These are phyloP conservation scores for Agrocybe chaxingu DNA, from an alignment of 768 basidiomycete species.

Conservation along the genomic window DNA sequence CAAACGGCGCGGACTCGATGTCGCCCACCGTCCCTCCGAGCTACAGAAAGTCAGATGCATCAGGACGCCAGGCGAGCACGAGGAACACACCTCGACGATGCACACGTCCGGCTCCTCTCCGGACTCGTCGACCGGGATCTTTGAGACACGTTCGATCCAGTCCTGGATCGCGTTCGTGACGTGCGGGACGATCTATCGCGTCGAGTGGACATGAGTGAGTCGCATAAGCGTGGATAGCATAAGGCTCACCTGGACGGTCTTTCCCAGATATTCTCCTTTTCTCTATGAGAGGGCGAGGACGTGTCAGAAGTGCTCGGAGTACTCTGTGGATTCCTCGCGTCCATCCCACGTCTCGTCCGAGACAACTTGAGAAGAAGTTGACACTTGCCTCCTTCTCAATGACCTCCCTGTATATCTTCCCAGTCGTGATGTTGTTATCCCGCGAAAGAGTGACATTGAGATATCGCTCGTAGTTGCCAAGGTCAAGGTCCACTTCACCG, in stretches of 20 bases:
- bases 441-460: slow-evolving; percentile 89
- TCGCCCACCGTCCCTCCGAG: slow-evolving; percentile 98
- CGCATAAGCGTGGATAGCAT: background rate
- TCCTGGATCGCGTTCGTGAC: slow-evolving; percentile 97
- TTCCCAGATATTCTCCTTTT: slow-evolving; percentile 88
- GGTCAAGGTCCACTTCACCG: slow-evolving; percentile 95
- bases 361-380: background rate
- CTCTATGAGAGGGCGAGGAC: slow-evolving; percentile 39
- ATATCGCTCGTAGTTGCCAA: slow-evolving; percentile 99
- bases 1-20: slow-evolving; percentile 96
- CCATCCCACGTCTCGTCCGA: background rate
- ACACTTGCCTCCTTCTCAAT: slow-evolving; percentile 90
- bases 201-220: background rate
- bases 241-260: slow-evolving; percentile 83
- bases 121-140: slow-evolving; percentile 92
- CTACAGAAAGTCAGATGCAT: slow-evolving; percentile 34
- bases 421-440: slow-evolving; percentile 98
- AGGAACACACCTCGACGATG: slow-evolving; percentile 78
- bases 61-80: background rate
- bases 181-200: slow-evolving; percentile 83
- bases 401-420: slow-evolving; percentile 95
- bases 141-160: slow-evolving; percentile 95
- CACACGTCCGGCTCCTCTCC: slow-evolving; percentile 93
- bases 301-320: background rate
- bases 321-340: background rate